Percentiles rank a stretch among this genome's conserved stretches.
Conservation (phyloP, 2,329 filamentous ascomycete species). For the Fusarium albosuccineum region DNA sequence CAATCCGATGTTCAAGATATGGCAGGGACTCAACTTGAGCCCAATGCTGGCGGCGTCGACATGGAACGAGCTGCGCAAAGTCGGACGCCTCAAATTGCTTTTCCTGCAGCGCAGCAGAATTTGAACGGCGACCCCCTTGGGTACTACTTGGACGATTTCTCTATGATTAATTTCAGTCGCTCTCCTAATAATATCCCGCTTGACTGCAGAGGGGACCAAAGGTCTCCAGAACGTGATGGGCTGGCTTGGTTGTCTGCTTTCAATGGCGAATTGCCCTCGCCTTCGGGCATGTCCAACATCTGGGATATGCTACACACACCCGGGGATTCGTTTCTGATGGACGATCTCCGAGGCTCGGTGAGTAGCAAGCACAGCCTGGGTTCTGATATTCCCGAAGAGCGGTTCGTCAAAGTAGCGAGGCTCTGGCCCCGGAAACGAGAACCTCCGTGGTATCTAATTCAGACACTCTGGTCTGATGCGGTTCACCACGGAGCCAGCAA, state of each 20-base stretch:
- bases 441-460: background rate
- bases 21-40: background rate
- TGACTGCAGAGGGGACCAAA: too few relatives aligned
- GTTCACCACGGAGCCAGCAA: background rate
- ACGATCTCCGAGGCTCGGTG: background rate
- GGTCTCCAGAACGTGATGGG: background rate
- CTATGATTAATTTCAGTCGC: background rate
- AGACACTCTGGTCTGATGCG: background rate
- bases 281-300: background rate
- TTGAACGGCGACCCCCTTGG: background rate
- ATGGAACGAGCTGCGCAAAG: background rate
- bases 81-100: background rate
- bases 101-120: background rate
- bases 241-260: background rate
- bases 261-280: background rate
- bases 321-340: background rate
- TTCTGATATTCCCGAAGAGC: slow-evolving; percentile 6
- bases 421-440: slow-evolving; percentile 7
- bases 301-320: background rate
- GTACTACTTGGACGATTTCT: background rate
- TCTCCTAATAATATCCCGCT: background rate
- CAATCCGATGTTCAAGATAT: background rate
- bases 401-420: slow-evolving; percentile 5
- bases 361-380: background rate
- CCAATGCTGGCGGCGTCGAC: background rate